Conservation (phyloP, 306 rosid species). For the Ceratonia siliqua region DNA sequence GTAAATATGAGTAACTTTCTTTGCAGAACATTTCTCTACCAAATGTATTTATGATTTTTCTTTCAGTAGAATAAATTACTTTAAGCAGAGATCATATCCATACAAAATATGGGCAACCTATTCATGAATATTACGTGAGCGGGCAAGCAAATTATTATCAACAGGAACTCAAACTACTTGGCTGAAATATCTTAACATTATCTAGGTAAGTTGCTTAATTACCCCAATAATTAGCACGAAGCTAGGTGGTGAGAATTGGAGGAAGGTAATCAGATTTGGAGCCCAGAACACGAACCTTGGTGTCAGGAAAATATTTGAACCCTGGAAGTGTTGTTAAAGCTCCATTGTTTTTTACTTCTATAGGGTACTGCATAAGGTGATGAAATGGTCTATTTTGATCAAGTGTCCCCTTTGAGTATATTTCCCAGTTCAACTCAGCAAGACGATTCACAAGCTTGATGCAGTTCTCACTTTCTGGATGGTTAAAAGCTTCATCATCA, state of each 20-base stretch:
- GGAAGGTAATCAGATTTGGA: neutral
- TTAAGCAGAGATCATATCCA: neutral
- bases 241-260: conserved; percentile 21
- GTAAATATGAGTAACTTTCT: no score
- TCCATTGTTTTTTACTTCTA: neutral
- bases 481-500: neutral
- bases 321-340: neutral
- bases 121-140: no score
- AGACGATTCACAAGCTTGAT: neutral
- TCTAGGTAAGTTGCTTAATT: neutral
- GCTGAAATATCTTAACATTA: neutral
- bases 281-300: conserved; percentile 9
- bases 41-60: no score
- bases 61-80: no score
- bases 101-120: no score
- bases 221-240: neutral
- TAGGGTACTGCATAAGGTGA: conserved; percentile 20
- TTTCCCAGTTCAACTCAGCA: conserved; percentile 8
- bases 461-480: neutral
- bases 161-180: neutral
- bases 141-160: neutral
- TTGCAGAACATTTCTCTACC: no score
- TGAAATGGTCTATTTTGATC: neutral
- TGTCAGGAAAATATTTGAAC: conserved; percentile 14
- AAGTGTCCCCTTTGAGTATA: neutral